Base-by-base conservation (phyloP, 345 rosid species). In the Viola odorata region DNA sequence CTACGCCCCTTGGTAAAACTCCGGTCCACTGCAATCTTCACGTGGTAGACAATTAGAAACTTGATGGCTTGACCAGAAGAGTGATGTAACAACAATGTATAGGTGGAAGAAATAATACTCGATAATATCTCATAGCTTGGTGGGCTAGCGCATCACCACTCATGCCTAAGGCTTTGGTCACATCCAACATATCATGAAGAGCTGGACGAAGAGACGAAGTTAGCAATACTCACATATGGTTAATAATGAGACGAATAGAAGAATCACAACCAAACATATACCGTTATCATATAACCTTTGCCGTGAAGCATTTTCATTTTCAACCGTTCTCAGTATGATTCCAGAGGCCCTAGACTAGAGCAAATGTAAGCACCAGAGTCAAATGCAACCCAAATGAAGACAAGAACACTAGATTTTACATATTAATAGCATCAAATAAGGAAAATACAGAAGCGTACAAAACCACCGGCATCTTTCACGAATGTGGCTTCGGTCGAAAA, bases 1-100 rank as follows among this genome's bases (percentile, higher is more conserved):
- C 87, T 87, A 38, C 97, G 96, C 37, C 96, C 96, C 71, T 72
- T 80, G 0, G 97, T 94, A 65, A 90, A 90, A 74, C 81, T 83
- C 53, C 80, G 75, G 37, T 82, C 90, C 71, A 83, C 85, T 49
- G 96, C 97, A 67, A 86, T 65, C 97, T 90, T 69, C 70, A 74
- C 49, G 72, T 50, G 57, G 37, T 37, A 76, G 59, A 64, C 44
- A 37, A 16, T 70, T 62, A 55, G 39, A 61, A 6, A 16, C n/a
- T 15, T 32, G 7, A 13, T 37, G 50, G 47, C 8, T 13, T 36
- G 37, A 54, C 37, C 55, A 39, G 5, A 57, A 51, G 51, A 15
- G 47, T 50, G 23, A 17, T 62, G 15, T 58, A 50, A 47, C 13
- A 47, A 47, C 5, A n/a, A 47, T 56, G 6, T 45, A 23, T 57